These are phyloP conservation scores for Bothriochloa decipiens DNA, from an alignment of 176 grass and related monocot species.

Conservation along the genomic window DNA sequence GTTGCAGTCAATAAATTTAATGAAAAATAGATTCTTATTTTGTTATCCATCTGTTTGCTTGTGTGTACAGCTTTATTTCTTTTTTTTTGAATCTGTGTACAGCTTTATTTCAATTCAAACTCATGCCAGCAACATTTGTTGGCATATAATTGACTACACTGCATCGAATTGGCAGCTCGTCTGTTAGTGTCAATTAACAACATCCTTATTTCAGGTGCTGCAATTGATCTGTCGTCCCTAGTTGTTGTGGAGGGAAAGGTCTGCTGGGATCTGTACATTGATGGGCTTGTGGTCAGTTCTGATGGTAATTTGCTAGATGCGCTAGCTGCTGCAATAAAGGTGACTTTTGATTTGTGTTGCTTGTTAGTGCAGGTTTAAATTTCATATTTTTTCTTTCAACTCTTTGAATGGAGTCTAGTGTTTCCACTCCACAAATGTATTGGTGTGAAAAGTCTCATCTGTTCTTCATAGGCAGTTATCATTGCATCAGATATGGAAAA, in stretches of 20 bases:
- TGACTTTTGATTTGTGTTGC: slow-evolving; percentile 40
- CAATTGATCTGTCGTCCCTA: slow-evolving; percentile 84
- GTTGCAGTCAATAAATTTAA: slow-evolving; percentile 9
- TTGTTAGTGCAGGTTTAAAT: slow-evolving; percentile 26
- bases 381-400: neutral
- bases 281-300: slow-evolving; percentile 89
- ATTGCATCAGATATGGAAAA: neutral
- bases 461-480: neutral
- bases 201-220: slow-evolving; percentile 65
- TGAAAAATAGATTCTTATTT: neutral
- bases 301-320: slow-evolving; percentile 94
- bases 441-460: neutral
- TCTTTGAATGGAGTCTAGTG: neutral
- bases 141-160: slow-evolving; percentile 21
- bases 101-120: slow-evolving; percentile 28
- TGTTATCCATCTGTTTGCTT: neutral
- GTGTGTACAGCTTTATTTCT: slow-evolving; percentile 32
- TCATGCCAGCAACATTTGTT: neutral
- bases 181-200: neutral
- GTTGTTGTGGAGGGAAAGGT: slow-evolving; percentile 85
- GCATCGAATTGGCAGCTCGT: neutral
- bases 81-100: no score
- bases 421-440: neutral
- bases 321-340: slow-evolving; percentile 82
- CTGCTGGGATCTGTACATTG: slow-evolving; percentile 89